These are phyloP conservation scores for Musa balbisiana DNA, from an alignment of 202 grass and related monocot genomes.

Conservation along the genomic window DNA sequence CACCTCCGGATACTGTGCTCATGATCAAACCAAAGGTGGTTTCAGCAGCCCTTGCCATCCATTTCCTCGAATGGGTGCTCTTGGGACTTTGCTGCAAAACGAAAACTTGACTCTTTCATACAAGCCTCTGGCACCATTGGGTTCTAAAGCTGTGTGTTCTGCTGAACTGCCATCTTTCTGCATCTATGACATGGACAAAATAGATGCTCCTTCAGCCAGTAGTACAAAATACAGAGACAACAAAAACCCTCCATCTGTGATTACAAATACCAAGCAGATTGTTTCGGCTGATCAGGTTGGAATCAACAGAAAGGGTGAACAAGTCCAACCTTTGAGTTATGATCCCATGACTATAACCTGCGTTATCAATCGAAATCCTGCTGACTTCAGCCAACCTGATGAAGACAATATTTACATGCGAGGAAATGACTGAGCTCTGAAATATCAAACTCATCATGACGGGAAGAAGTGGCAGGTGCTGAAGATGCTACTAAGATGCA, in stretches of 20 bases:
- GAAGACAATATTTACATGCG: conserved; percentile 63
- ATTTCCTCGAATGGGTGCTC: conserved; percentile 54
- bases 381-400: conserved; percentile 58
- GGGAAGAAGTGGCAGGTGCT: no score
- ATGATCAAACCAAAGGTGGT: conserved; percentile 26
- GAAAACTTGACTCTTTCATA: conserved; percentile 55
- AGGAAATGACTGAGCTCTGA: neutral
- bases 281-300: conserved; percentile 7
- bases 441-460: neutral
- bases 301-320: conserved; percentile 17
- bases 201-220: no score
- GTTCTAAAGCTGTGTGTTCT: conserved; percentile 35
- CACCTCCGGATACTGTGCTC: conserved; percentile 22
- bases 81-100: conserved; percentile 45
- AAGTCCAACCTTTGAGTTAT: conserved; percentile 18
- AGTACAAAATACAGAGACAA: no score
- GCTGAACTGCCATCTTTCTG: conserved; percentile 23
- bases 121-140: conserved; percentile 41
- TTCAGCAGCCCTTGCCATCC: conserved; percentile 37
- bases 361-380: conserved; percentile 58
- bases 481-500: neutral
- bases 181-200: conserved; percentile 10
- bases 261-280: no score
- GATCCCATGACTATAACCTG: conserved; percentile 29
- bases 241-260: no score